Conservation (phyloP, 495 filamentous ascomycete species). For the Lophium mytilinum region DNA sequence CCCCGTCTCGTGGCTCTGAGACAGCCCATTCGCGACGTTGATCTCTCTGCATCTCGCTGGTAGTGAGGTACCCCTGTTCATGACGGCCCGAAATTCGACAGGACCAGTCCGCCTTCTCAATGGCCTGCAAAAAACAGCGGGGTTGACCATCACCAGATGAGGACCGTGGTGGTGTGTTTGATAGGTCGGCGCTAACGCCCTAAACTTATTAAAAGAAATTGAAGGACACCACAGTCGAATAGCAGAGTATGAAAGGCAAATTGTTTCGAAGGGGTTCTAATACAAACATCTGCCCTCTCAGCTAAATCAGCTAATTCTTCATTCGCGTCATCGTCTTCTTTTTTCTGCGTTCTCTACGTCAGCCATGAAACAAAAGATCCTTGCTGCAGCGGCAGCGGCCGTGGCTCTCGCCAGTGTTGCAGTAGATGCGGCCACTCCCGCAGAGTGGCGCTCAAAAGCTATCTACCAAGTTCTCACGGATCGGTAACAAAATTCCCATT, state of each 20-base stretch:
- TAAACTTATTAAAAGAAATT: neutral
- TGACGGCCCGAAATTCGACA: no score
- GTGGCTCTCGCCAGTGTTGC: conserved; percentile 9
- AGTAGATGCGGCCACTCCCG: conserved; percentile 19
- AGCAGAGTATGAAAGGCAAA: neutral
- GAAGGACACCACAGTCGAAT: neutral
- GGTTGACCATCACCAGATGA: no score
- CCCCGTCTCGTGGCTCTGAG: no score
- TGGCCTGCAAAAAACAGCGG: no score
- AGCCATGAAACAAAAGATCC: neutral
- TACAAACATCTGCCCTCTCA: neutral
- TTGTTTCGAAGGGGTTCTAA: neutral
- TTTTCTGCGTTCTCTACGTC: neutral
- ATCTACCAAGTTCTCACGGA: conserved; percentile 23
- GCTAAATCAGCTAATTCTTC: neutral
- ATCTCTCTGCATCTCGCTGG: no score
- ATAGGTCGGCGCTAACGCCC: neutral
- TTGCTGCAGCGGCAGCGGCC: conserved; percentile 3
- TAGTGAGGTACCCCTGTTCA: no score
- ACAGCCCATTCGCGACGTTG: no score
- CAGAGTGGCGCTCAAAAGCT: conserved; percentile 25
- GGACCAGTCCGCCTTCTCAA: no score
- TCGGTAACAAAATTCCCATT: conserved; percentile 6
- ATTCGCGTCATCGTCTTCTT: neutral
- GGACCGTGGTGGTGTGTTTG: neutral